Evolutionary conservation across 768 basidiomycete species (phyloP).

Genomic region (Suillus americanus): DNA sequence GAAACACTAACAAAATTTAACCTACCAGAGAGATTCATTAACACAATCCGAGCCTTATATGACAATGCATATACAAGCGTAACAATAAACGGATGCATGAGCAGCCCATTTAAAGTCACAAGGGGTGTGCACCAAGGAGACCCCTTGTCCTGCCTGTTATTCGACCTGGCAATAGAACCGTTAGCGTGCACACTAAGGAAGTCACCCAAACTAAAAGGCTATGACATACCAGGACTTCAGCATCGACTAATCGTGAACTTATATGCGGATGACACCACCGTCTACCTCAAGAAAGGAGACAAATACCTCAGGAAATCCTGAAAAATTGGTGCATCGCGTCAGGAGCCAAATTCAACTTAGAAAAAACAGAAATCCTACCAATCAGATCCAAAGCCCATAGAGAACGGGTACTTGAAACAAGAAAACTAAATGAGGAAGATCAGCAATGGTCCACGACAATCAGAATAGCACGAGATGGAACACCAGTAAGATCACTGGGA

Average conservation of each 20-base stretch:
- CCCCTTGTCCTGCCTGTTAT: not conserved
- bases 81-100: too few species aligned
- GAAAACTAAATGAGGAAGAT: not conserved
- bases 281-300: conserved; percentile 13
- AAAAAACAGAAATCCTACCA: conserved; percentile 24
- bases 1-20: too few species aligned
- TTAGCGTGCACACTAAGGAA: not conserved
- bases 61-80: too few species aligned
- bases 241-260: not conserved
- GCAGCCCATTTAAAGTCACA: not conserved
- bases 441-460: not conserved
- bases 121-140: not conserved
- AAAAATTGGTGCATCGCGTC: conserved; percentile 17
- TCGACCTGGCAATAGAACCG: not conserved
- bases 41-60: too few species aligned
- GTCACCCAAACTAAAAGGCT: not conserved
- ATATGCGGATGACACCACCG: conserved; percentile 10
- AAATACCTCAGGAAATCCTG: conserved; percentile 9
- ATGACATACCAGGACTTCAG: not conserved
- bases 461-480: too few species aligned
- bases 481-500: too few species aligned
- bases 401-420: not conserved
- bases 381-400: not conserved
- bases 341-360: conserved; percentile 20
- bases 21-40: too few species aligned